Evolutionary conservation across 352 stramenopile genomes (phyloP), one percentile per base, ranked within the genome.

Genomic region (Globisporangium irregulare): DNA sequence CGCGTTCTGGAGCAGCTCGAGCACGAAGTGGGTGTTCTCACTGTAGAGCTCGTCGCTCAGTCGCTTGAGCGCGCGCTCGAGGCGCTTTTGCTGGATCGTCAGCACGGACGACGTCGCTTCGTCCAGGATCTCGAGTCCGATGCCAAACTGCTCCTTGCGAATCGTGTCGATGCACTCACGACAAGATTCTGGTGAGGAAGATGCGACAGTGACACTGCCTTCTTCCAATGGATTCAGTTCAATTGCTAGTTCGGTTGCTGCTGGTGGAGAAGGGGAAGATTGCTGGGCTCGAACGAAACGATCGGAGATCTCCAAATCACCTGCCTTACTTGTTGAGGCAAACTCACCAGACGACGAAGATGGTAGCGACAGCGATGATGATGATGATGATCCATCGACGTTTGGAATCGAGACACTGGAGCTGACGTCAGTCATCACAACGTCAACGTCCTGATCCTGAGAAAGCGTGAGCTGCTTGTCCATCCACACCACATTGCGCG

Each of bases 1-100:
- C 9, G 90, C 88, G 36, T 97, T 97, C 57, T 97, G 90, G 15
- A 97, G 74, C 29, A 97, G 59, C 68, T 97, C 90, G 24, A 97
- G 79, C 57, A 96, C 83, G 56, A 97, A 97, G 64, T 97, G 90
- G 4, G 88, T 94, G 59, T 90, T 93, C 46, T 92, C 84, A 38
- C 86, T 93, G 71, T 96, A 96, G 4, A 96, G 72, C 48, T 96
- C 89, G 58, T 93, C 89, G 59, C 89, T 96, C 0, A 96, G 73
- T 3, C 89, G 82, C 67, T 94, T 93, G n/a, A 96, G 74, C 15
- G 89, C 89, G 15, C 89, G 82, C 54, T 94, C 87, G 9, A 96
- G 74, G 5, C 89, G 84, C 59, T 92, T 78, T 20, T 92, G 85
- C 67, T 96, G 89, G n/a, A 84, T 85, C 22, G 72, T 70, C 34